Percentiles rank a stretch among this genome's conserved stretches.
Evolutionary conservation across 495 filamentous ascomycete genomes (phyloP).

Genomic region (Podospora anserina): DNA sequence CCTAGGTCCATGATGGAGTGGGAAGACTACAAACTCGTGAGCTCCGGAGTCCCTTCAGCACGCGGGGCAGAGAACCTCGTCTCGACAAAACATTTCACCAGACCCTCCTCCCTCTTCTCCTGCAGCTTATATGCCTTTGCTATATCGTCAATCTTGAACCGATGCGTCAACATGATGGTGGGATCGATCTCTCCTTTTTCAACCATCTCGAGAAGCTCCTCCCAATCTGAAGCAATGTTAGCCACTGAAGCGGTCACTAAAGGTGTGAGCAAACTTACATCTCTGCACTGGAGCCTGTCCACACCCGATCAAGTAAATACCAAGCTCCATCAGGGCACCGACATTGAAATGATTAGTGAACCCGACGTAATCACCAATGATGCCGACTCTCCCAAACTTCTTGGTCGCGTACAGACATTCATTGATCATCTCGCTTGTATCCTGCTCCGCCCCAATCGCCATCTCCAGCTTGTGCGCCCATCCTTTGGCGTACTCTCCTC

Average conservation of each 20-base stretch:
- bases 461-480: conserved; percentile 16
- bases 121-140: conserved; percentile 16
- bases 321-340: conserved; percentile 17
- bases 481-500: conserved; percentile 19
- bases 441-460: conserved; percentile 12
- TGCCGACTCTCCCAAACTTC: conserved; percentile 17
- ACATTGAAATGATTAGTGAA: conserved; percentile 20
- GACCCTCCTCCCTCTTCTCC: conserved; percentile 13
- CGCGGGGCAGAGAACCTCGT: conserved; percentile 10
- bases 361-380: conserved; percentile 15
- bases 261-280: conserved; percentile 1
- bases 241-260: not conserved
- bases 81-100: conserved; percentile 20
- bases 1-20: too few species aligned
- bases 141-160: conserved; percentile 14
- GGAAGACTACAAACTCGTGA: not conserved
- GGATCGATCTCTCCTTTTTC: conserved; percentile 13
- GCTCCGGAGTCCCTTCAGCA: conserved; percentile 12
- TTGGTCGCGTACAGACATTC: conserved; percentile 7
- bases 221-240: conserved; percentile 9
- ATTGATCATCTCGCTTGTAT: conserved; percentile 21
- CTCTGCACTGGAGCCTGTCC: conserved; percentile 12
- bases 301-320: conserved; percentile 13
- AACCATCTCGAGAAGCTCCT: conserved; percentile 12
- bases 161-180: conserved; percentile 18